Percentiles rank a stretch among this genome's conserved stretches.
Conservation (phyloP, 352 stramenopile genomes). For the Albugo candida region DNA sequence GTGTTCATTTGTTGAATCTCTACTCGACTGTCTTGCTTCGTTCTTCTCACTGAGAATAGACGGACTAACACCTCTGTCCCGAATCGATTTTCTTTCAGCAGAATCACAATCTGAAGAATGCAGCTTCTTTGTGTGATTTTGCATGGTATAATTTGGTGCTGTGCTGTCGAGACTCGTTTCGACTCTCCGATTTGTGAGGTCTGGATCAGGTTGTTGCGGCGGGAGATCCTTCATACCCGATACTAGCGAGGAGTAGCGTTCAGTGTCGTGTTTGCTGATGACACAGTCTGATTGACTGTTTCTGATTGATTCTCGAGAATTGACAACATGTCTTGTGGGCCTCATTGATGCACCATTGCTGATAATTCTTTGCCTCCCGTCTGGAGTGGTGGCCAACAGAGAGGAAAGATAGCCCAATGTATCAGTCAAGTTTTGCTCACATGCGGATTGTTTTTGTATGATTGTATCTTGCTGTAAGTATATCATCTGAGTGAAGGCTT, state of each 20-base stretch:
- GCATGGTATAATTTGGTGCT: too few species aligned
- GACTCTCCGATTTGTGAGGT: constrained; percentile 3
- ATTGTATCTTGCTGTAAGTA: constrained; percentile 62
- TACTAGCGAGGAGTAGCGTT: background rate
- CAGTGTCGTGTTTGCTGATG: background rate
- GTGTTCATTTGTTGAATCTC: too few species aligned
- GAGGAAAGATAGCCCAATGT: constrained; percentile 30
- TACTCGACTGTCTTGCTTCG: too few species aligned
- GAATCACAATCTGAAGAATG: too few species aligned
- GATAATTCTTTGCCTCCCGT: constrained; percentile 5
- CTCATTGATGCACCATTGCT: too few species aligned
- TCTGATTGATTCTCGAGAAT: constrained; percentile 3
- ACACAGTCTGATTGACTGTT: constrained; percentile 2
- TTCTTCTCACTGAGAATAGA: too few species aligned
- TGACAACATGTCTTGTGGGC: background rate
- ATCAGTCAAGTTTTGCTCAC: constrained; percentile 21
- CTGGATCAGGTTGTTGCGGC: constrained; percentile 33
- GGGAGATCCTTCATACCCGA: constrained; percentile 12
- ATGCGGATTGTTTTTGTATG: constrained; percentile 26
- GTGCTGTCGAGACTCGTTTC: too few species aligned
- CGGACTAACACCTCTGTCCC: too few species aligned
- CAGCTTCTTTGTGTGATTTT: too few species aligned
- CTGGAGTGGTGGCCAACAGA: constrained; percentile 28
- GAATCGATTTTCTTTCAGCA: too few species aligned
- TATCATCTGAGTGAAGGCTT: constrained; percentile 56